Evolutionary conservation across 208 protist genomes (phyloP).

Genomic region (Trichomonas tenax): DNA sequence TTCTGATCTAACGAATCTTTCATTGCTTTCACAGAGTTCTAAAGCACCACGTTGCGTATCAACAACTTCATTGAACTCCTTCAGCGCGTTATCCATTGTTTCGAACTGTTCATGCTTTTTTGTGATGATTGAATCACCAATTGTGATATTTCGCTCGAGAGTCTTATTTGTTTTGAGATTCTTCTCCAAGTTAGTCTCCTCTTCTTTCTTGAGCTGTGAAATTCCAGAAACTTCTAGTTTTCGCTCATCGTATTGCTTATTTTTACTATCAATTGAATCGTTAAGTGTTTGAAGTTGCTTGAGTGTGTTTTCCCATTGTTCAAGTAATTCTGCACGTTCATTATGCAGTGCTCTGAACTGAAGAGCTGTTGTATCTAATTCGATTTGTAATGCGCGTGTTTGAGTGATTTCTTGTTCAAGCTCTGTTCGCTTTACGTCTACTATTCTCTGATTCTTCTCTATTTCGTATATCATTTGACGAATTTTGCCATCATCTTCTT

Average conservation of each 20-base stretch:
- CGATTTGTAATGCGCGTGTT: conserved; percentile 10
- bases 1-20: background rate
- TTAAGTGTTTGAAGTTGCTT: background rate
- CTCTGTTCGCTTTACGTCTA: background rate
- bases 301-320: conserved; percentile 6
- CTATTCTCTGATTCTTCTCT: background rate
- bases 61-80: background rate
- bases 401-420: background rate
- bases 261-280: background rate
- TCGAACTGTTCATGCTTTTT: background rate
- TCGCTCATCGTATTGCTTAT: background rate
- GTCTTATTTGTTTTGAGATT: background rate
- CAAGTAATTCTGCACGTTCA: background rate
- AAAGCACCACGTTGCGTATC: background rate
- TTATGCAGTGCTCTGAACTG: background rate
- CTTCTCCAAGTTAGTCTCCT: background rate
- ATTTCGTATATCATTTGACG: background rate
- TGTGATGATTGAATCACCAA: background rate
- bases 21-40: background rate
- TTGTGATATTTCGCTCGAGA: background rate
- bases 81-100: background rate
- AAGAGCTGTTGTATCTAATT: background rate
- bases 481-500: background rate
- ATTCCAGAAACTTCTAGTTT: background rate
- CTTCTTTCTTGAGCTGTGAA: background rate